phyloP scores from a whole-genome alignment of 2,329 filamentous ascomycete species.

The Talaromyces verruculosus region DNA sequence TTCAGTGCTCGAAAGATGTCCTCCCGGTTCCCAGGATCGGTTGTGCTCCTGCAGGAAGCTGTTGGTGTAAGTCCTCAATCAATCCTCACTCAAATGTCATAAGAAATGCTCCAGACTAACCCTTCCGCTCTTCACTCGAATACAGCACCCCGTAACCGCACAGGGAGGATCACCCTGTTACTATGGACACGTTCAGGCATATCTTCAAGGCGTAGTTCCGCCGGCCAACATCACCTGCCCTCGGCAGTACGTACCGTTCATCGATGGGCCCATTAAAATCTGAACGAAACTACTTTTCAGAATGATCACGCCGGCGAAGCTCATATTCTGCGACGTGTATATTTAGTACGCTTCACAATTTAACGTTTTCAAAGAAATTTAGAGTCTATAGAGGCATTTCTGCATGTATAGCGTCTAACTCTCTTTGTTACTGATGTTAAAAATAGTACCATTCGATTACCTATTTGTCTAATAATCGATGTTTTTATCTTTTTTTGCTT shows the following conservation, averaged over 20 bases:
- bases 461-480: no score
- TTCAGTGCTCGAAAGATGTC: no score
- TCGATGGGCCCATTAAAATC: neutral
- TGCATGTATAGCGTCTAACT: neutral
- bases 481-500: no score
- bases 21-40: no score
- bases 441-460: no score
- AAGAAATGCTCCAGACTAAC: no score
- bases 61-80: no score
- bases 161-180: constrained; percentile 39
- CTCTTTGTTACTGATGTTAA: neutral
- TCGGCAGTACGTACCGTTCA: constrained; percentile 22
- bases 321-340: neutral
- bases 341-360: neutral
- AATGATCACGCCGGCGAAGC: neutral
- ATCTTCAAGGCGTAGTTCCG: constrained; percentile 37
- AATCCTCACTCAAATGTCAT: no score
- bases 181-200: constrained; percentile 40
- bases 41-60: no score
- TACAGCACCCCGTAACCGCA: constrained; percentile 40
- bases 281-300: neutral
- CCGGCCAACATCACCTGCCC: constrained; percentile 35
- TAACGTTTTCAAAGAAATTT: neutral
- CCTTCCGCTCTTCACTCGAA: neutral
- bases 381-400: neutral